A percentile compares a stretch with the other conserved stretches of the same genome.
Conservation (phyloP, 148 eudicot species). For the Diospyros kaki region DNA sequence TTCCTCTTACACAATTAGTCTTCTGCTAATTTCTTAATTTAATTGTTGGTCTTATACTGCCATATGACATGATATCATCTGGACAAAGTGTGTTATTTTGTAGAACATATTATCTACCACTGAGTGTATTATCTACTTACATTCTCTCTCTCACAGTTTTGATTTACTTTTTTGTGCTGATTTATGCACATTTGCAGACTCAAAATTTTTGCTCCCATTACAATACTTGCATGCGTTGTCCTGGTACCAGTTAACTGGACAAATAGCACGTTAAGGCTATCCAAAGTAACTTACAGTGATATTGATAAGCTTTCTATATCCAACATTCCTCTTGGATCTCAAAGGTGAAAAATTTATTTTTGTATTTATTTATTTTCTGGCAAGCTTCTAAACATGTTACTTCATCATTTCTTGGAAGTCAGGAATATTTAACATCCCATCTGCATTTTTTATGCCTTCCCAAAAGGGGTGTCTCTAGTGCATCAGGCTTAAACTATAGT, state of each 20-base stretch:
- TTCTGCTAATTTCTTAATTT: no score
- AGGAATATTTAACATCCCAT: no score
- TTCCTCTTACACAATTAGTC: no score
- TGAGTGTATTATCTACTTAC: not conserved
- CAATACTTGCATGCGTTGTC: slow-evolving; percentile 49
- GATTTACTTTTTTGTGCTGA: slow-evolving; percentile 6
- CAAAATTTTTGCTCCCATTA: slow-evolving; percentile 84
- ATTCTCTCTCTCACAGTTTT: not conserved
- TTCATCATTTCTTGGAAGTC: no score
- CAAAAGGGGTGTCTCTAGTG: no score
- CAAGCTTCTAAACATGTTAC: no score
- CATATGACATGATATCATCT: not conserved
- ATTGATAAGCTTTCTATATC: slow-evolving; percentile 91
- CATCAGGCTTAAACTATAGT: no score
- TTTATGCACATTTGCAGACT: slow-evolving; percentile 52
- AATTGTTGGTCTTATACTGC: not conserved
- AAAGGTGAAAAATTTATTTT: slow-evolving; percentile 40
- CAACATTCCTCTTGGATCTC: slow-evolving; percentile 61
- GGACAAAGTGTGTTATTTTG: not conserved
- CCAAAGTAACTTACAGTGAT: slow-evolving; percentile 42
- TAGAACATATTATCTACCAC: not conserved
- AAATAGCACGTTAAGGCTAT: slow-evolving; percentile 42
- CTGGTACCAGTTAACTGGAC: slow-evolving; percentile 84
- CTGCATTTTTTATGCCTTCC: no score
- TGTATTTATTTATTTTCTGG: not conserved